Evolutionary conservation across 208 protist genomes (phyloP), one percentile per base, ranked within the genome.

Genomic region (Jaenimonas drosophilae): DNA sequence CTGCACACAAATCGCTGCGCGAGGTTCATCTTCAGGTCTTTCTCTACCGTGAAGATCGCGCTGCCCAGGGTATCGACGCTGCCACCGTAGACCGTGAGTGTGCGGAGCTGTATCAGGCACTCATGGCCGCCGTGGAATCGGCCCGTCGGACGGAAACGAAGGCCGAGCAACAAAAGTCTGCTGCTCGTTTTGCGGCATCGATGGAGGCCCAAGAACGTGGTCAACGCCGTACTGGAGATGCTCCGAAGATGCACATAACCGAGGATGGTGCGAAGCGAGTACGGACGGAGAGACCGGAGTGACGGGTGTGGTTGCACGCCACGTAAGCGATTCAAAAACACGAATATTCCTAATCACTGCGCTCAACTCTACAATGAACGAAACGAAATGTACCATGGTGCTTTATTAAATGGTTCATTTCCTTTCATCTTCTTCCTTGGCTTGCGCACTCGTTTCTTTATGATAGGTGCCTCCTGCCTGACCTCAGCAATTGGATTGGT

Each of bases 41-140:
- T 3, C 50, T 78, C 4, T 89, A 92, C 66, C 61, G 70, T n/a
- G 72, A 84, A 57, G 74, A 88, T 52, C 74, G 78, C 3, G 31
- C 52, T 26, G 62, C 55, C 1, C 49, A 33, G 2, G 79, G 76
- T 16, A 52, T 83, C 7, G 70, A 70, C 5, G 36, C 20, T 2
- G 63, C 54, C 25, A 66, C 69, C 12, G 52, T 89, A 0, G 64
- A 75, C 7, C 66, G 79, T 4, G 84, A 92, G 64, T 83, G 73
- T 45, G 30, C 29, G 0, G 76, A 85, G 53, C 36, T 88, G 39
- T 70, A 70, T 40, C 34, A 37, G 19, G 68, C 76, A 0, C 60
- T 87, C 9, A 24, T 64, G 27, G 52, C 54, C 3, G 67, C 64
- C 16, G 57, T 60, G 11, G 28, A 40, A 19, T 58, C 66, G 59